A percentile compares a stretch with the other conserved stretches of the same genome.
These are phyloP conservation scores for Crithidia expoeki DNA, from an alignment of 208 protist genomes.

Conservation along the genomic window DNA sequence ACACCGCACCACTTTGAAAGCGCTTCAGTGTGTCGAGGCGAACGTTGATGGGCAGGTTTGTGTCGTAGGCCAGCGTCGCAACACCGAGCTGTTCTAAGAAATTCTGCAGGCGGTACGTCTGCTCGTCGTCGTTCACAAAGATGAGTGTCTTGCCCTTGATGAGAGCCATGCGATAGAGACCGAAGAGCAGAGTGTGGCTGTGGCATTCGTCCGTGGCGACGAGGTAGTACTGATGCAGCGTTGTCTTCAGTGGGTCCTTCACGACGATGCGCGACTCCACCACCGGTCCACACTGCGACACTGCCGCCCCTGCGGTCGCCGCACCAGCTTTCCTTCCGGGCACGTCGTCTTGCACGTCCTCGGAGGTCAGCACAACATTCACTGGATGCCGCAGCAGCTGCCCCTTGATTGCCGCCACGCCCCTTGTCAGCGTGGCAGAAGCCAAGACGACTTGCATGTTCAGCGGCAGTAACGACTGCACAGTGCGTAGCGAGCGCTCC, in stretches of 20 bases:
- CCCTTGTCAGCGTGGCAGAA: constrained; percentile 94
- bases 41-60: constrained; percentile 95
- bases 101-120: constrained; percentile 95
- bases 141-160: constrained; percentile 96
- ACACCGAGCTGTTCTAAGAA: constrained; percentile 97
- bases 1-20: constrained; percentile 95
- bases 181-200: constrained; percentile 95
- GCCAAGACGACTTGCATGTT: constrained; percentile 94
- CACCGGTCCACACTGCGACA: constrained; percentile 43
- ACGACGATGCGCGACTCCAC: constrained; percentile 77
- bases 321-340: constrained; percentile 23
- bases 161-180: constrained; percentile 92
- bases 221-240: constrained; percentile 87
- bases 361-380: constrained; percentile 87
- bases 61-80: constrained; percentile 94
- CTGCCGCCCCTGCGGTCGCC: neutral
- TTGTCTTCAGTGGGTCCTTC: constrained; percentile 49
- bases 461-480: constrained; percentile 87
- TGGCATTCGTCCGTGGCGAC: constrained; percentile 91
- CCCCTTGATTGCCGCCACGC: constrained; percentile 92
- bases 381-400: constrained; percentile 94
- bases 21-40: constrained; percentile 93
- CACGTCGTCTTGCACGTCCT: constrained; percentile 59
- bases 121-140: constrained; percentile 95
- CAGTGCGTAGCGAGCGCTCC: constrained; percentile 86